Evolutionary conservation across 1,284 basidiomycete species (phyloP).

Genomic region (Ustilago lituana): DNA sequence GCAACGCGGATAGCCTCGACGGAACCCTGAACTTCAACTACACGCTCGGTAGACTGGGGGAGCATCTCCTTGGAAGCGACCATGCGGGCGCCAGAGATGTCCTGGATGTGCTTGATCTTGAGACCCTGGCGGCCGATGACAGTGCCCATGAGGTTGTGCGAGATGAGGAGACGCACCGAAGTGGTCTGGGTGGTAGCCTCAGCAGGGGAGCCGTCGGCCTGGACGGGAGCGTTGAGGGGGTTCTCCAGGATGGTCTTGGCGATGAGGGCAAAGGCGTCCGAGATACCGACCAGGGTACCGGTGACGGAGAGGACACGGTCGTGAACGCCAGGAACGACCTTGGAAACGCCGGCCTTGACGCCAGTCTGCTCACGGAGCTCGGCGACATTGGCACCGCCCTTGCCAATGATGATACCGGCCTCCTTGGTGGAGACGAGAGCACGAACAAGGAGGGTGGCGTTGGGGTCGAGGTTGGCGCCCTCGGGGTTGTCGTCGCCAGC

Average conservation of each 20-base stretch:
- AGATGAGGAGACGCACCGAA: slow-evolving; percentile 77
- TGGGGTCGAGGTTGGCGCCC: slow-evolving; percentile 42
- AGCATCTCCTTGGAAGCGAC: slow-evolving; percentile 68
- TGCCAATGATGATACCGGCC: slow-evolving; percentile 72
- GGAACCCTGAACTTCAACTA: slow-evolving; percentile 93
- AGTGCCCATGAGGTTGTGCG: slow-evolving; percentile 67
- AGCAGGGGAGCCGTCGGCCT: slow-evolving; percentile 73
- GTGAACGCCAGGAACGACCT: slow-evolving; percentile 95
- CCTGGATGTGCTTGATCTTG: slow-evolving; percentile 68
- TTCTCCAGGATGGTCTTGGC: slow-evolving; percentile 82
- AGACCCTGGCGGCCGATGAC: slow-evolving; percentile 68
- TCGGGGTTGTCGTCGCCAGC: slow-evolving; percentile 33
- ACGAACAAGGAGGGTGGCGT: slow-evolving; percentile 54
- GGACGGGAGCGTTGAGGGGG: slow-evolving; percentile 44
- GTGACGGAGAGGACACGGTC: slow-evolving; percentile 95
- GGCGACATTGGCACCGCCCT: slow-evolving; percentile 94
- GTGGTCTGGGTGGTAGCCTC: slow-evolving; percentile 78
- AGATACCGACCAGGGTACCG: slow-evolving; percentile 88
- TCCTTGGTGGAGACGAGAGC: slow-evolving; percentile 65
- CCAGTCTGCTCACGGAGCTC: slow-evolving; percentile 92
- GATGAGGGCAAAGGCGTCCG: slow-evolving; percentile 96
- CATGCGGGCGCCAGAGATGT: slow-evolving; percentile 67
- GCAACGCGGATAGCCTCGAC: slow-evolving; percentile 90
- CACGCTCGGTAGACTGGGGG: slow-evolving; percentile 72
- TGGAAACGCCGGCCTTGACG: slow-evolving; percentile 97